A percentile compares a stretch with the other conserved stretches of the same genome.
These are phyloP conservation scores for Globisporangium heterothallicum DNA, from an alignment of 352 stramenopile genomes.

Conservation along the genomic window DNA sequence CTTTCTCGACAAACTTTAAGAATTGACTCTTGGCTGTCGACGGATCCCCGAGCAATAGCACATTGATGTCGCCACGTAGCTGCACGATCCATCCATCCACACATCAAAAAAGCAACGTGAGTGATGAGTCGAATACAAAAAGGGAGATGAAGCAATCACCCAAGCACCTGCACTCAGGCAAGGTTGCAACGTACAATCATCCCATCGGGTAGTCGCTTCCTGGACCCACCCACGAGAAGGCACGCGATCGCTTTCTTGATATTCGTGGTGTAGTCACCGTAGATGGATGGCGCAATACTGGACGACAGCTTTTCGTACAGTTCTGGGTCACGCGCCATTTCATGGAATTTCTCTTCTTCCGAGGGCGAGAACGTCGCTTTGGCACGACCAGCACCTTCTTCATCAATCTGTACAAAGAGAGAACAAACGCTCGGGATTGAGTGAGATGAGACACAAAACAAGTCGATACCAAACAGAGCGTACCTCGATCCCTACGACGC, in stretches of 20 bases:
- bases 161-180: neutral
- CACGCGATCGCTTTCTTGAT: conserved; percentile 97
- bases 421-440: neutral
- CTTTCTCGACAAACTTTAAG: conserved; percentile 96
- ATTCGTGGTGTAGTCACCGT: conserved; percentile 95
- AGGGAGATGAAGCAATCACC: neutral
- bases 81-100: conserved; percentile 1
- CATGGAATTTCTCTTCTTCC: conserved; percentile 97
- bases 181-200: conserved; percentile 72
- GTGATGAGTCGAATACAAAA: too few species aligned
- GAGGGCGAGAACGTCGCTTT: conserved; percentile 92
- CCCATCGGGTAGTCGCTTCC: conserved; percentile 94
- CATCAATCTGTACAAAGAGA: conserved; percentile 59
- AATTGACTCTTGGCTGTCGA: conserved; percentile 98
- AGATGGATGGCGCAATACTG: conserved; percentile 93
- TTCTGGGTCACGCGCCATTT: conserved; percentile 85
- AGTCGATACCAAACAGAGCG: neutral
- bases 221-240: conserved; percentile 91
- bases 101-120: neutral
- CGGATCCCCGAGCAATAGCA: conserved; percentile 96
- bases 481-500: conserved; percentile 93
- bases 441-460: neutral
- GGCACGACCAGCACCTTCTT: conserved; percentile 86
- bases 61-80: conserved; percentile 97
- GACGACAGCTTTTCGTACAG: conserved; percentile 92